Conservation (phyloP, 805 yeast genomes). For the Yamadazyma takamatsuzukensis region DNA sequence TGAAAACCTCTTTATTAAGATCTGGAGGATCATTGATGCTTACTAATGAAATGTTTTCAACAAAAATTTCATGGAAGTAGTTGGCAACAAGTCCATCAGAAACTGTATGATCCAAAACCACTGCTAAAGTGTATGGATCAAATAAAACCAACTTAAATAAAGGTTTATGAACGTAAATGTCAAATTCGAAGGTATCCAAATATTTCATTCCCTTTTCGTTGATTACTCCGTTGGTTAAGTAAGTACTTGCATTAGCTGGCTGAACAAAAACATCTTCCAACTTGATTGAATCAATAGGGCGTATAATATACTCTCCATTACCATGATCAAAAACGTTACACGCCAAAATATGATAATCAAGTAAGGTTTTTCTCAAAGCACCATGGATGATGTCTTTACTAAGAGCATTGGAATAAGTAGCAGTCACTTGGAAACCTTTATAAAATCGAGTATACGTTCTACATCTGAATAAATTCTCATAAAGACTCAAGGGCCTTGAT, state of each 20-base stretch:
- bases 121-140: constrained; percentile 20
- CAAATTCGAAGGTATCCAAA: constrained; percentile 18
- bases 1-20: constrained; percentile 18
- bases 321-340: constrained; percentile 25
- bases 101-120: constrained; percentile 33
- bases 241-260: constrained; percentile 7
- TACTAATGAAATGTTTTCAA: no score
- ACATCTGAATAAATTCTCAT: constrained; percentile 33
- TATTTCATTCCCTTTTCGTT: constrained; percentile 28
- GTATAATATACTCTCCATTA: constrained; percentile 14
- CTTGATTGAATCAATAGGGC: constrained; percentile 19
- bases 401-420: constrained; percentile 23
- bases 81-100: constrained; percentile 37
- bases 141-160: constrained; percentile 25
- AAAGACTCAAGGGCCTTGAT: constrained; percentile 23
- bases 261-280: constrained; percentile 24
- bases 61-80: constrained; percentile 31
- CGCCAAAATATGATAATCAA: constrained; percentile 31
- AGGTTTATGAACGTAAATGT: constrained; percentile 21
- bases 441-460: constrained; percentile 28
- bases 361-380: constrained; percentile 27
- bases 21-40: constrained; percentile 10
- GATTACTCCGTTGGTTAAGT: constrained; percentile 15
- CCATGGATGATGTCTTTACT: constrained; percentile 15
- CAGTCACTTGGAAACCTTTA: constrained; percentile 32